Base-by-base conservation (phyloP, 2,329 filamentous ascomycete genomes). In the Colletotrichum navitas region DNA sequence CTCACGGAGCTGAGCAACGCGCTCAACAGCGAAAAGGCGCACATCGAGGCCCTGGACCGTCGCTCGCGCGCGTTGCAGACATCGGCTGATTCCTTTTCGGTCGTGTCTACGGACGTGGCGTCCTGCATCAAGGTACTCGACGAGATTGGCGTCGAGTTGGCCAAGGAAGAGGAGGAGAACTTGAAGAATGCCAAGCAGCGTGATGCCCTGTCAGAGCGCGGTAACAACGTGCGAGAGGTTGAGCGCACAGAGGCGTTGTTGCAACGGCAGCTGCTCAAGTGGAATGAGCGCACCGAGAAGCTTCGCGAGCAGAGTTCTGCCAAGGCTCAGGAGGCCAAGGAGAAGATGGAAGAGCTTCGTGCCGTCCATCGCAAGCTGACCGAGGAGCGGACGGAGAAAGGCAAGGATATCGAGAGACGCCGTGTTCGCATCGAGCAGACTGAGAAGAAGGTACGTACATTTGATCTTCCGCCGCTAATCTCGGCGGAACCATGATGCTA, bases 391-490 rank as follows among this genome's bases (percentile, higher is more conserved):
- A 89, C 89, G 1, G 94, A 96, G 66, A 97, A 97, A 83, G 92
- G 92, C 43, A 92, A 94, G 69, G 95, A 98, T 78, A 97, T 98
- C 84, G 96, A 99, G 85, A 91, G 93, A 79, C 88, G 95, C 77
- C 90, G 93, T 76, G 94, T 98, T n/a, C 87, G 95, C 72, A 98
- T 99, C 74, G 96, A 99, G 83, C 94, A 98, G 85, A 97, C 94
- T 11, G 95, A 98, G 88, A 98, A 98, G 85, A 98, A 98, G 93
- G 94, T 94, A 85, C 76, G 94, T 94, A 85, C 76, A 85, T 79
- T 65, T 75, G 68, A 3, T 6, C 14, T 8, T 11, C 26, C n/a
- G 11, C 29, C 16, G 51, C 36, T 18, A 11, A 3, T n/a, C 12
- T 26, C 12, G n/a, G n/a, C 41, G 6, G 24, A 5, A 56, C 29